Conservation (phyloP, 805 yeast genomes). For the Wickerhamomyces subpelliculosus region DNA sequence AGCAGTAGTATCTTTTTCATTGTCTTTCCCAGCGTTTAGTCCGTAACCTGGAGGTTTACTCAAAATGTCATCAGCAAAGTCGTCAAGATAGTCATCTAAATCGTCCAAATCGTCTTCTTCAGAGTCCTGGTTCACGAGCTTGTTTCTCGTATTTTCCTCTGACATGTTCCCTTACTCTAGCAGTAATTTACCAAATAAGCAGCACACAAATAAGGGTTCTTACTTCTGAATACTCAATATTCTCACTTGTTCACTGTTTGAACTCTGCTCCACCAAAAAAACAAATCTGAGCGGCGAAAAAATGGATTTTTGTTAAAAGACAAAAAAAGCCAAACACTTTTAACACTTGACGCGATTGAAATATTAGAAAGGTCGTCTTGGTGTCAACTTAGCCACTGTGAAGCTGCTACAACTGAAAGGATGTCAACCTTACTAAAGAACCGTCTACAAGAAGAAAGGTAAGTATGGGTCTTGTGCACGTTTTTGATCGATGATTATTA, state of each 20-base stretch:
- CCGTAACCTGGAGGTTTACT: conserved; percentile 31
- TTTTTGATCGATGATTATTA: too few relatives aligned
- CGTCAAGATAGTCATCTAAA: conserved; percentile 79
- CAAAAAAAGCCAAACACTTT: background rate
- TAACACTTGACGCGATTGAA: background rate
- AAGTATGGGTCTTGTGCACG: conserved; percentile 16
- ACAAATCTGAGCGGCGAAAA: background rate
- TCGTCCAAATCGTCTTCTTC: conserved; percentile 55
- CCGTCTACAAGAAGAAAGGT: conserved; percentile 85
- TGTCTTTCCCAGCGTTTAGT: conserved; percentile 4
- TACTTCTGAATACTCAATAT: too few relatives aligned
- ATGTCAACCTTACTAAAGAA: conserved; percentile 23
- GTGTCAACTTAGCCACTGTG: background rate
- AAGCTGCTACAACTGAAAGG: too few relatives aligned
- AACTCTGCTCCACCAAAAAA: too few relatives aligned
- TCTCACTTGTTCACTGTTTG: too few relatives aligned
- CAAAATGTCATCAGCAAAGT: conserved; percentile 66
- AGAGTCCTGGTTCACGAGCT: too few relatives aligned
- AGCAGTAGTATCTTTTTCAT: conserved; percentile 9
- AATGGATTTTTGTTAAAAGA: background rate
- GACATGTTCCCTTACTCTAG: background rate
- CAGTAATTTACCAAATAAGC: too few relatives aligned
- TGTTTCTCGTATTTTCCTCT: background rate
- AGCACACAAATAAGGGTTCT: too few relatives aligned
- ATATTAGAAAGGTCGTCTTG: background rate